Conservation (phyloP, 306 rosid genomes). For the Gillenia trifoliata region DNA sequence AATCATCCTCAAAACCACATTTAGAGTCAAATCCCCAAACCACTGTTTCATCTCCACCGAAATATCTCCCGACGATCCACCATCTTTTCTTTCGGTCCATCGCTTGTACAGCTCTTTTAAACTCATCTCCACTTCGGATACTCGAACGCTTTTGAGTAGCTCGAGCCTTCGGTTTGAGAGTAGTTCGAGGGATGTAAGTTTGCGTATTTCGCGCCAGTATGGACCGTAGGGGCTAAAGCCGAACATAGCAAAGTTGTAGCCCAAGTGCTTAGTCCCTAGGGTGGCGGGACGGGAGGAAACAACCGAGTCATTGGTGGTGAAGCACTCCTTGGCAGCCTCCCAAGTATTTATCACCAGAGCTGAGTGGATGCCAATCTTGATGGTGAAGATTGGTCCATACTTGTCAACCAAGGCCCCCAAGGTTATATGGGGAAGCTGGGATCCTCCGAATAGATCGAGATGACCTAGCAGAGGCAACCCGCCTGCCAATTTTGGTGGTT, state of each 20-base stretch:
- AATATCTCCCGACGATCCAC: not conserved
- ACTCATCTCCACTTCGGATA: constrained; percentile 17
- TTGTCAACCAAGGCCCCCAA: constrained; percentile 43
- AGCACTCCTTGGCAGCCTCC: constrained; percentile 44
- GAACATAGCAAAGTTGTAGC: constrained; percentile 40
- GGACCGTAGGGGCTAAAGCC: constrained; percentile 29
- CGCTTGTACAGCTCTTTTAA: constrained; percentile 23
- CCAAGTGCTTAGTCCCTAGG: not conserved
- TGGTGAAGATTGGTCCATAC: constrained; percentile 31
- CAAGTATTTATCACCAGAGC: constrained; percentile 28
- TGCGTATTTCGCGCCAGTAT: constrained; percentile 40
- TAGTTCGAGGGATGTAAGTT: constrained; percentile 23
- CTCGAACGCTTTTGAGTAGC: constrained; percentile 21
- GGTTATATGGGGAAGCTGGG: constrained; percentile 31
- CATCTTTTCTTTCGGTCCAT: constrained; percentile 16
- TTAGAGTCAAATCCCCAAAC: constrained; percentile 37
- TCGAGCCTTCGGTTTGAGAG: constrained; percentile 41
- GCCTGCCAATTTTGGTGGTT: constrained; percentile 43
- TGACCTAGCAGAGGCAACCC: constrained; percentile 77
- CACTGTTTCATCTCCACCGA: constrained; percentile 36
- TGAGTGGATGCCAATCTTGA: constrained; percentile 26
- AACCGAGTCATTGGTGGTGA: too few species aligned
- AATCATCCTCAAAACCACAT: constrained; percentile 29
- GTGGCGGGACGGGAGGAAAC: constrained; percentile 30
- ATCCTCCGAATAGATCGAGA: constrained; percentile 32